Evolutionary conservation across 225 moss, liverwort and hornwort genomes (phyloP).

Genomic region (Straminergon stramineum): DNA sequence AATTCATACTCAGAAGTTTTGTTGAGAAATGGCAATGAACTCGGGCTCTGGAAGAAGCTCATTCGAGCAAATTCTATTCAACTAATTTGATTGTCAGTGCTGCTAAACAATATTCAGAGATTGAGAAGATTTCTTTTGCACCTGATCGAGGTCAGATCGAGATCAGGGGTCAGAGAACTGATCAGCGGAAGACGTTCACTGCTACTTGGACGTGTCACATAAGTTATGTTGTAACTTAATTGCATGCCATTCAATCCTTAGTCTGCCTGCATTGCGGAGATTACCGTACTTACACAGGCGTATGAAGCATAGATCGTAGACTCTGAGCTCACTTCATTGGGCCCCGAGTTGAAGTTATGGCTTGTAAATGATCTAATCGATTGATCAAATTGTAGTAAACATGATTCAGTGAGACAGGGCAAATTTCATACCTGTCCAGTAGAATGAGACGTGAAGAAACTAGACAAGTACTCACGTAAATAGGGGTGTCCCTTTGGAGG

Average conservation of each 20-base stretch:
- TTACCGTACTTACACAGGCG: background rate
- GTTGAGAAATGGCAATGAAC: background rate
- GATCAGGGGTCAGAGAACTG: background rate
- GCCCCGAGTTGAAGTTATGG: background rate
- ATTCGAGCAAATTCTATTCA: background rate
- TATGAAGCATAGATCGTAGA: background rate
- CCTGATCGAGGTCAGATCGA: background rate
- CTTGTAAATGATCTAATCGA: background rate
- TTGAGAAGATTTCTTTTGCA: background rate
- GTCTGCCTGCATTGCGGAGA: background rate
- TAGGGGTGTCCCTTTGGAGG: background rate
- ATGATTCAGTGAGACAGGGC: background rate
- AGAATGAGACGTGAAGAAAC: background rate
- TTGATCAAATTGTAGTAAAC: background rate
- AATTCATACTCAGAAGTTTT: background rate
- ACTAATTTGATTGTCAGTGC: background rate
- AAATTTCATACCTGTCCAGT: background rate
- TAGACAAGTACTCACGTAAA: background rate
- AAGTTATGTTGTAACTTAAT: background rate
- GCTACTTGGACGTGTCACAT: background rate
- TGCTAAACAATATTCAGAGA: background rate
- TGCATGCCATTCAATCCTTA: background rate
- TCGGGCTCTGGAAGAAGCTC: background rate
- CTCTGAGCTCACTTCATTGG: background rate
- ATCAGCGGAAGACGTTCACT: background rate